These are phyloP conservation scores for Mycena vulgaris DNA, from an alignment of 768 basidiomycete species.

Conservation along the genomic window DNA sequence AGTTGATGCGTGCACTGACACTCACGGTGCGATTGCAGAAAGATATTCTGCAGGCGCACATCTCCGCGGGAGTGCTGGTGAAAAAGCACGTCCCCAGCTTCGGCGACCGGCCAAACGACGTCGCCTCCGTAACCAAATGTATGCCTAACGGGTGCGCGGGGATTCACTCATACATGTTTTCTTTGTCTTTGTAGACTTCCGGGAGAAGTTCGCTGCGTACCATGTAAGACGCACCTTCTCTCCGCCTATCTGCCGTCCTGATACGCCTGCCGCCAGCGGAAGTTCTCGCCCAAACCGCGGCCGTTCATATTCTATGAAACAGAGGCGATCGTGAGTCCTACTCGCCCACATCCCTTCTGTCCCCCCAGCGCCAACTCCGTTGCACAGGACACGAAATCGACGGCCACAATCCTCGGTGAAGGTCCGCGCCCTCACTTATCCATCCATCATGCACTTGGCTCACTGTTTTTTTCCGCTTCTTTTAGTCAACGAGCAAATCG, in stretches of 20 bases:
- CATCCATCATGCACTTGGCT: neutral
- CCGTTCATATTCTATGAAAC: slow-evolving; percentile 81
- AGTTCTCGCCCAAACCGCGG: slow-evolving; percentile 64
- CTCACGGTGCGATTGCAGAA: slow-evolving; percentile 46
- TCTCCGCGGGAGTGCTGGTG: slow-evolving; percentile 64
- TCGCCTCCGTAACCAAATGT: slow-evolving; percentile 70
- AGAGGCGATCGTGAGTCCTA: slow-evolving; percentile 72
- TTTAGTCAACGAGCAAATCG: slow-evolving; percentile 58
- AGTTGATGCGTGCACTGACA: neutral
- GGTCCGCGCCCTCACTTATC: slow-evolving; percentile 36
- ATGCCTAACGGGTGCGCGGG: slow-evolving; percentile 36
- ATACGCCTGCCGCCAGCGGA: slow-evolving; percentile 48
- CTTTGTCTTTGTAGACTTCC: slow-evolving; percentile 55
- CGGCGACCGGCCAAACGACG: slow-evolving; percentile 75
- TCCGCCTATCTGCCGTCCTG: neutral
- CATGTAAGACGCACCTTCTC: slow-evolving; percentile 50
- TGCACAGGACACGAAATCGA: slow-evolving; percentile 59
- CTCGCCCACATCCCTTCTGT: neutral
- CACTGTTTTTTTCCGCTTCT: neutral
- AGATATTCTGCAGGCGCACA: slow-evolving; percentile 63
- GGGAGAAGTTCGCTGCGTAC: slow-evolving; percentile 64
- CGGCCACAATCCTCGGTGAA: slow-evolving; percentile 56
- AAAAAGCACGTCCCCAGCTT: slow-evolving; percentile 72
- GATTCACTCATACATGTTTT: neutral
- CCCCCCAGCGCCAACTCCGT: neutral